phyloP scores from a whole-genome alignment of 2,329 filamentous ascomycete species.

The Colletotrichum somersetense region DNA sequence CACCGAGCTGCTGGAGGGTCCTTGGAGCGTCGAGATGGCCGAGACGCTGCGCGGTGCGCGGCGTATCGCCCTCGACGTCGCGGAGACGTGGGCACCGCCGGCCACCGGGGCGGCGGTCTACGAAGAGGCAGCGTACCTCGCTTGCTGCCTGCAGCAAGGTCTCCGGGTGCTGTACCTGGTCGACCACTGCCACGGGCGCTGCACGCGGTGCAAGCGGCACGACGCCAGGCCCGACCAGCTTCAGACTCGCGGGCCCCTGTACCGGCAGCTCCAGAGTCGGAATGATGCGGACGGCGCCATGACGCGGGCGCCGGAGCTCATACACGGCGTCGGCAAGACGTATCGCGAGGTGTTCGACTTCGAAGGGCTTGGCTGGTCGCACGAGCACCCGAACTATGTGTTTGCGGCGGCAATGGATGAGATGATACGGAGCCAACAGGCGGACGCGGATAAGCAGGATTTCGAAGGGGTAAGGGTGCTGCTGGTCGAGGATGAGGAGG shows the following conservation, averaged over 20 bases:
- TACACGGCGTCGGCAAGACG: slow-evolving; percentile 47
- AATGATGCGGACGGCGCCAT: slow-evolving; percentile 41
- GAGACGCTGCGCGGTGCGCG: slow-evolving; percentile 45
- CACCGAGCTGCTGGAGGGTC: slow-evolving; percentile 45
- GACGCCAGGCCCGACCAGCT: slow-evolving; percentile 39
- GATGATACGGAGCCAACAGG: slow-evolving; percentile 50
- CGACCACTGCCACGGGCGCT: slow-evolving; percentile 47
- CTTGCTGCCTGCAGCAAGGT: slow-evolving; percentile 47
- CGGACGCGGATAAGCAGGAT: slow-evolving; percentile 31
- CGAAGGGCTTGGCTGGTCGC: slow-evolving; percentile 49
- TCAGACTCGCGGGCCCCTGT: slow-evolving; percentile 43
- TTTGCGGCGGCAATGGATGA: slow-evolving; percentile 49
- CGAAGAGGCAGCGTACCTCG: slow-evolving; percentile 49
- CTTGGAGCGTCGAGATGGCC: slow-evolving; percentile 49
- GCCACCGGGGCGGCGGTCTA: slow-evolving; percentile 38
- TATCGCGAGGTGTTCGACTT: slow-evolving; percentile 52
- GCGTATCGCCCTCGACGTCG: slow-evolving; percentile 48
- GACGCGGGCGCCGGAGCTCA: slow-evolving; percentile 46
- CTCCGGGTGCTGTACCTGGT: slow-evolving; percentile 51
- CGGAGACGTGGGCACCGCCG: slow-evolving; percentile 45
- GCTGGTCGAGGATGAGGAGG: slow-evolving; percentile 45
- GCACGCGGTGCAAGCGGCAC: slow-evolving; percentile 43
- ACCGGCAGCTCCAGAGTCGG: slow-evolving; percentile 43
- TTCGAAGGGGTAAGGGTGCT: slow-evolving; percentile 48
- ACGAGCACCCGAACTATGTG: slow-evolving; percentile 47